These are phyloP conservation scores for Phaeosphaeriaceae sp. DNA, from an alignment of 2,329 filamentous ascomycete genomes.

Conservation along the genomic window DNA sequence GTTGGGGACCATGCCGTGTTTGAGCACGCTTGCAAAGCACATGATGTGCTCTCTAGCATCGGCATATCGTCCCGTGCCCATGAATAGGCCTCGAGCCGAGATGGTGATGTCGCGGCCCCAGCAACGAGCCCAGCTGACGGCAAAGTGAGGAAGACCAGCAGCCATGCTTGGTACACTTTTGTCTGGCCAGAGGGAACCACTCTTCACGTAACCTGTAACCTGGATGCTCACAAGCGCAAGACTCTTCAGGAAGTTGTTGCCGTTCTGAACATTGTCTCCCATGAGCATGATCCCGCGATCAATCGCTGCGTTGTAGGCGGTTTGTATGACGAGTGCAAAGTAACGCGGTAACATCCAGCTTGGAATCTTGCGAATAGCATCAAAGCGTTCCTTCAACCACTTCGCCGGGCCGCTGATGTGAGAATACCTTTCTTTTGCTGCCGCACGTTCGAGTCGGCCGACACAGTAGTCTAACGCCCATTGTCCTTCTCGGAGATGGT, in stretches of 20 bases:
- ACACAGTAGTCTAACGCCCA: slow-evolving; percentile 93
- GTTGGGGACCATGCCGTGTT: slow-evolving; percentile 98
- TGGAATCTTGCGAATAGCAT: slow-evolving; percentile 83
- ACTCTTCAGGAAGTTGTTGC: slow-evolving; percentile 88
- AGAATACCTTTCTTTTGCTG: slow-evolving; percentile 67
- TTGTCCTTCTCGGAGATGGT: slow-evolving; percentile 87
- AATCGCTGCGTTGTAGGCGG: slow-evolving; percentile 84
- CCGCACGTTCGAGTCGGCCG: slow-evolving; percentile 76
- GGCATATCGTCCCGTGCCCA: slow-evolving; percentile 85
- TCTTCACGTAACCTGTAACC: slow-evolving; percentile 86
- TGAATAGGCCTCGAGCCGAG: slow-evolving; percentile 86
- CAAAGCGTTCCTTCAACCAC: slow-evolving; percentile 86
- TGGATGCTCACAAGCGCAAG: slow-evolving; percentile 92
- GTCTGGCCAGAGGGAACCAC: slow-evolving; percentile 86
- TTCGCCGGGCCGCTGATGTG: slow-evolving; percentile 69
- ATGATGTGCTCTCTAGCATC: slow-evolving; percentile 94
- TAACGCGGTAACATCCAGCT: slow-evolving; percentile 91
- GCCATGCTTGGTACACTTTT: slow-evolving; percentile 86
- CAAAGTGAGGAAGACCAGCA: slow-evolving; percentile 92
- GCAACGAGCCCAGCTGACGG: slow-evolving; percentile 91
- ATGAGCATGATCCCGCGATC: slow-evolving; percentile 81
- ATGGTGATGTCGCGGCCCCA: slow-evolving; percentile 99
- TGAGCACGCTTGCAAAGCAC: slow-evolving; percentile 93
- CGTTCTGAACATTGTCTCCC: slow-evolving; percentile 75
- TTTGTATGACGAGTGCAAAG: slow-evolving; percentile 87